Conservation (phyloP, 192 early-diverging fungal genomes). For the Powellomyces hirtus region DNA sequence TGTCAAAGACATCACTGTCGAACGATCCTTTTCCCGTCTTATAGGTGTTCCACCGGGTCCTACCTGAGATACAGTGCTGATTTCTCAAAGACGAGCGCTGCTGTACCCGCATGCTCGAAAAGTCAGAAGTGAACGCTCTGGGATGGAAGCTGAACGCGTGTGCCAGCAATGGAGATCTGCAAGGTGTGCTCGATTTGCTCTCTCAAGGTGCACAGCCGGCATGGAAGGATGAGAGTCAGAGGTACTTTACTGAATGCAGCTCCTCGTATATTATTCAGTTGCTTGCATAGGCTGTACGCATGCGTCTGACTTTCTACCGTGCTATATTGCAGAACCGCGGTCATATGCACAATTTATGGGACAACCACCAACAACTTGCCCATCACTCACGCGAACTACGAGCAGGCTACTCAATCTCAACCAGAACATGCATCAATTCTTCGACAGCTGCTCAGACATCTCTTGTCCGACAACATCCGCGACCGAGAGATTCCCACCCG, state of each 20-base stretch:
- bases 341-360: slow-evolving; percentile 65
- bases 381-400: slow-evolving; percentile 56
- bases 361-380: slow-evolving; percentile 42
- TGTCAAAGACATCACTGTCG: too few species aligned
- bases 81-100: too few species aligned
- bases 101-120: too few species aligned
- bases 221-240: background rate
- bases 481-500: slow-evolving; percentile 29
- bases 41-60: too few species aligned
- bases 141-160: background rate
- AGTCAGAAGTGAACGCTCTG: too few species aligned
- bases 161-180: background rate
- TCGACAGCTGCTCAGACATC: slow-evolving; percentile 48
- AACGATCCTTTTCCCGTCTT: too few species aligned
- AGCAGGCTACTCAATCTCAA: slow-evolving; percentile 51
- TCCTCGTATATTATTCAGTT: background rate
- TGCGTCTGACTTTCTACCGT: background rate
- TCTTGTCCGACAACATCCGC: background rate
- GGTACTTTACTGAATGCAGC: background rate
- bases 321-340: slow-evolving; percentile 47
- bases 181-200: background rate
- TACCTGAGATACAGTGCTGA: too few species aligned
- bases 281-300: background rate
- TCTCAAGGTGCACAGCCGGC: background rate
- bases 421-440: slow-evolving; percentile 53